Conservation (phyloP, 768 basidiomycete species). For the Solioccasus polychromus region DNA sequence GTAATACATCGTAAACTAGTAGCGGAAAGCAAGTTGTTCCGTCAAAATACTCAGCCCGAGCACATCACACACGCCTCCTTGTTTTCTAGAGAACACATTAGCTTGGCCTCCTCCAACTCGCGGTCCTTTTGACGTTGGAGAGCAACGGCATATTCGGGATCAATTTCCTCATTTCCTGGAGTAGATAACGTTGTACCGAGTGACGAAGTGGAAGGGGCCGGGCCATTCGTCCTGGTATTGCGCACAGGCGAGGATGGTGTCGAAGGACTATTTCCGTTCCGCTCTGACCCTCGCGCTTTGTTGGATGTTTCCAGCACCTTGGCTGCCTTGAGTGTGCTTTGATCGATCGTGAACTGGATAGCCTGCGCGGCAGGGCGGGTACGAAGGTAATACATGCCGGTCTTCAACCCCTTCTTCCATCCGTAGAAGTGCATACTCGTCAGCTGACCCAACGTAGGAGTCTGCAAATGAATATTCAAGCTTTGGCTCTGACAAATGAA, state of each 20-base stretch:
- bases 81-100: slow-evolving; percentile 86
- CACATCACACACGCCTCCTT: slow-evolving; percentile 95
- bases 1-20: no score
- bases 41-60: slow-evolving; percentile 52
- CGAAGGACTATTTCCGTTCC: slow-evolving; percentile 17
- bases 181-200: slow-evolving; percentile 16
- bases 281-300: slow-evolving; percentile 16
- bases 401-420: slow-evolving; percentile 99
- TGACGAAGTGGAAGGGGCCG: slow-evolving; percentile 24
- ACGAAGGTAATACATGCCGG: slow-evolving; percentile 97
- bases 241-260: slow-evolving; percentile 26
- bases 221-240: slow-evolving; percentile 32
- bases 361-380: slow-evolving; percentile 94
- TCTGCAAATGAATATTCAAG: slow-evolving; percentile 88
- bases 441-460: slow-evolving; percentile 87
- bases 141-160: slow-evolving; percentile 80
- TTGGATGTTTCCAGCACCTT: slow-evolving; percentile 23
- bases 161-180: slow-evolving; percentile 37
- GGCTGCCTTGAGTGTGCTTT: slow-evolving; percentile 65
- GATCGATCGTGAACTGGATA: slow-evolving; percentile 96
- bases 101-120: slow-evolving; percentile 76
- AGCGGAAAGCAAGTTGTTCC: not conserved
- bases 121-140: slow-evolving; percentile 65
- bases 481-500: slow-evolving; percentile 97
- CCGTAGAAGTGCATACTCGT: slow-evolving; percentile 98